Evolutionary conservation across 1,139 yeast genomes (phyloP), one percentile per base, ranked within the genome.

Genomic region (Taphrina populina): DNA sequence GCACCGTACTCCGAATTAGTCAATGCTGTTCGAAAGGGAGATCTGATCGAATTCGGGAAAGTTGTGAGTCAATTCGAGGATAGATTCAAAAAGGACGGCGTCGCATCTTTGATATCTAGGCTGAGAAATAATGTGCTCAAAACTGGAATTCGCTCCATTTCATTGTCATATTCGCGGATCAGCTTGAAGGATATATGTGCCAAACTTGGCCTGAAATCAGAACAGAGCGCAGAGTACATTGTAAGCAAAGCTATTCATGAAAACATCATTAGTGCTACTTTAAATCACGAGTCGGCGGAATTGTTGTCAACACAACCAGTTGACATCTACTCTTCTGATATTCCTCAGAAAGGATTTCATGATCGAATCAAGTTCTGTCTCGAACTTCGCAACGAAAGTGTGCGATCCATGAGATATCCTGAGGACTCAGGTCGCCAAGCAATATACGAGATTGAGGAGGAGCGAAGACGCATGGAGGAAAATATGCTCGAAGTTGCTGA

Each of bases 191-290:
- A 94, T 68, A 80, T 81, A 53, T 94, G 98, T 71, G 79, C 92
- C 66, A 87, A 92, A 68, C 79, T 94, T 66, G 92, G 86, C 64
- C 78, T 94, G 63, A 98, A 92, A 65, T 83, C 92, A 36, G 99
- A 94, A 72, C 92, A 92, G 68, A 83, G 90, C 64, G 95, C 96
- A 1, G 99, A 94, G 72, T 94, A 92, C 69, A 90, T 92, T 68
- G 96, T 92, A 32, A 87, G 96, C 35, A 92, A 94, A 73, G 95
- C 97, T 32, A 92, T 94, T 60, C 82, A 96, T 66, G 99, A 94
- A 69, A 96, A 96, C 57, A 98, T 94, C 53, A 88, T 94, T 69
- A 98, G 92, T 66, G 98, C 98, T 3, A 81, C 82, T 55, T 84
- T 94, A 63, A 87, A 92, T 68, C 96, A 90, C 71, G 88, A 87